Evolutionary conservation across 805 yeast species (phyloP).

Genomic region (Ogataea pignaliae): DNA sequence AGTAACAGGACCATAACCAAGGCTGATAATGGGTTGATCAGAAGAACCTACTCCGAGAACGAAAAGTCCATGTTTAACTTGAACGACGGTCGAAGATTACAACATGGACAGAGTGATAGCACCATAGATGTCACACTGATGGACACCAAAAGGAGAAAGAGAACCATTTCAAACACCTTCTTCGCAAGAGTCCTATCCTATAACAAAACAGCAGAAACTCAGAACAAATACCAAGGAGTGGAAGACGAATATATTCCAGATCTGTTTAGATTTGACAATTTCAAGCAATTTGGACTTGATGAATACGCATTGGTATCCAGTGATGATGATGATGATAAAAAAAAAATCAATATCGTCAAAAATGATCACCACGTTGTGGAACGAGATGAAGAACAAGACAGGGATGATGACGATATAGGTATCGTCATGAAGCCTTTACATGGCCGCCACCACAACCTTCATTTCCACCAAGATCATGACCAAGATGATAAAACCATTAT

Average conservation of each 20-base stretch:
- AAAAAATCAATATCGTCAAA: not conserved
- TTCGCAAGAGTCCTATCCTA: too few relatives aligned
- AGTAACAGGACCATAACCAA: too few relatives aligned
- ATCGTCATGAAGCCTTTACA: conserved; percentile 4
- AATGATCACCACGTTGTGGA: not conserved
- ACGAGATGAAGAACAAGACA: not conserved
- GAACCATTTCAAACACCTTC: not conserved
- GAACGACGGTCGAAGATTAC: conserved; percentile 23
- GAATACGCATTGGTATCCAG: conserved; percentile 5
- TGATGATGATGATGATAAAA: conserved; percentile 3
- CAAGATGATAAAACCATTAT: conserved; percentile 9
- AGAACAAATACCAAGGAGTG: conserved; percentile 36
- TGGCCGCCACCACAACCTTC: not conserved
- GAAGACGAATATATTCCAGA: conserved; percentile 79
- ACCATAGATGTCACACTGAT: too few relatives aligned
- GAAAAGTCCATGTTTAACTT: conserved; percentile 58
- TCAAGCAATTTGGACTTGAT: conserved; percentile 7
- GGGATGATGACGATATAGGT: conserved; percentile 3
- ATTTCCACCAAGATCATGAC: not conserved
- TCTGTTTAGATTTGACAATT: conserved; percentile 34
- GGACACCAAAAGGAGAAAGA: not conserved
- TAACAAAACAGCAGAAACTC: too few relatives aligned
- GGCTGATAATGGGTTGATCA: conserved; percentile 18
- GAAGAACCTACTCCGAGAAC: conserved; percentile 60
- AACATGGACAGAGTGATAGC: conserved; percentile 2